These are phyloP conservation scores for Colletotrichum plurivorum DNA, from an alignment of 2,329 filamentous ascomycete species.

Conservation along the genomic window DNA sequence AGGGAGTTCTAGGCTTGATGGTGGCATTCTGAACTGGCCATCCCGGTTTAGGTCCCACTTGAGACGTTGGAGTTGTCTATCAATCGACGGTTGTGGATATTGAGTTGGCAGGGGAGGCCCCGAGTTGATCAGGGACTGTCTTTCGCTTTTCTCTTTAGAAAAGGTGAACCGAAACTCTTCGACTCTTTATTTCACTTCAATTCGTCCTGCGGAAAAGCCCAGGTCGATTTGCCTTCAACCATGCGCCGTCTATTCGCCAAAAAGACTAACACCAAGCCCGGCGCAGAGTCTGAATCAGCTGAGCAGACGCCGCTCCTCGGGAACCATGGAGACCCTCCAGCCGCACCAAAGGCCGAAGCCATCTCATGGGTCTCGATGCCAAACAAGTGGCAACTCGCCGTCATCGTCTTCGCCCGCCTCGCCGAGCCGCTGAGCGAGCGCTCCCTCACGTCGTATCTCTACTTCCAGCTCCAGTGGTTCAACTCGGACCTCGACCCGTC, in stretches of 20 bases:
- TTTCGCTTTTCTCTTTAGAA: not conserved
- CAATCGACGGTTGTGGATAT: no score
- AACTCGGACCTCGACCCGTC: slow-evolving; percentile 25
- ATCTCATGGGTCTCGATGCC: slow-evolving; percentile 43
- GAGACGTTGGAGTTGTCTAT: no score
- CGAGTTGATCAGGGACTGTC: no score
- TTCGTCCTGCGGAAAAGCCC: not conserved
- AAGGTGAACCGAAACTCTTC: no score
- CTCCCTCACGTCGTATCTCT: slow-evolving; percentile 44
- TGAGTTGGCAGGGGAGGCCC: no score
- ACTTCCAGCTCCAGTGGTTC: slow-evolving; percentile 43
- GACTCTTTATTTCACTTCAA: no score
- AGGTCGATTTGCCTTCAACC: not conserved
- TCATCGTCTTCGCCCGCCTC: slow-evolving; percentile 46
- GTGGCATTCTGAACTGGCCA: no score
- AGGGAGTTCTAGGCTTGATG: no score
- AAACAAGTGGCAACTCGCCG: slow-evolving; percentile 45
- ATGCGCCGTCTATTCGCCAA: not conserved
- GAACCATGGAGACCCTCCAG: not conserved
- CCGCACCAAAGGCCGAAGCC: not conserved
- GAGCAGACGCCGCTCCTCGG: not conserved
- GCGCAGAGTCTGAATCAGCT: not conserved
- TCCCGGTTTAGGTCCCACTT: no score
- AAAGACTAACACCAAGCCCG: not conserved
- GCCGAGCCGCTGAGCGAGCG: slow-evolving; percentile 47